These are phyloP conservation scores for Cordyceps fumosorosea DNA, from an alignment of 2,329 filamentous ascomycete genomes.

Conservation along the genomic window DNA sequence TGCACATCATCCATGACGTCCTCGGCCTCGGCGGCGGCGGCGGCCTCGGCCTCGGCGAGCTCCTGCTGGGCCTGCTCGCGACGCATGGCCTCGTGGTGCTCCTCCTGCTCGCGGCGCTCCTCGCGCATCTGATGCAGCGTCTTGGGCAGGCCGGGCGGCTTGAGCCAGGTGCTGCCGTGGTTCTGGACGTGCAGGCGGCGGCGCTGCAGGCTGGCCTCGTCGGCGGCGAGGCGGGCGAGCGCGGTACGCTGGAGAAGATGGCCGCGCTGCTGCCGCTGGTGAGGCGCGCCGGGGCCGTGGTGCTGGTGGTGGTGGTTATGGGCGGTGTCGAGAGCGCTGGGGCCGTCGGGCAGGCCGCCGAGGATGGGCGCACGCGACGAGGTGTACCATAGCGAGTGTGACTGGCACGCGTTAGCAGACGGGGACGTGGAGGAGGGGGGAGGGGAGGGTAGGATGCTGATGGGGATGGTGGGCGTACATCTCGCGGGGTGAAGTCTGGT, in stretches of 20 bases:
- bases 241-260: constrained; percentile 50
- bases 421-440: too few relatives aligned
- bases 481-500: constrained; percentile 47
- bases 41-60: constrained; percentile 58
- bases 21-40: constrained; percentile 28
- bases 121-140: constrained; percentile 86
- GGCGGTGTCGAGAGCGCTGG: constrained; percentile 21
- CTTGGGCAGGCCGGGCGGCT: constrained; percentile 80
- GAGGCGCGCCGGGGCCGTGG: constrained; percentile 4
- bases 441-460: not conserved
- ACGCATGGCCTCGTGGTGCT: constrained; percentile 69
- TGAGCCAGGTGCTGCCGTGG: constrained; percentile 86
- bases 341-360: constrained; percentile 27
- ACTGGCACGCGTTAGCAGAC: constrained; percentile 36
- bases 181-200: constrained; percentile 77
- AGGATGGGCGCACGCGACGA: constrained; percentile 49
- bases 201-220: constrained; percentile 70
- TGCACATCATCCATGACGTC: constrained; percentile 47
- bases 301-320: constrained; percentile 21
- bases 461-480: constrained; percentile 44
- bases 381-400: constrained; percentile 68
- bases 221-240: constrained; percentile 63
- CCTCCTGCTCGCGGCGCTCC: constrained; percentile 80
- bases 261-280: constrained; percentile 20
- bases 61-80: constrained; percentile 67